Conservation (phyloP, 306 rosid species). For the Arachis stenosperma region DNA sequence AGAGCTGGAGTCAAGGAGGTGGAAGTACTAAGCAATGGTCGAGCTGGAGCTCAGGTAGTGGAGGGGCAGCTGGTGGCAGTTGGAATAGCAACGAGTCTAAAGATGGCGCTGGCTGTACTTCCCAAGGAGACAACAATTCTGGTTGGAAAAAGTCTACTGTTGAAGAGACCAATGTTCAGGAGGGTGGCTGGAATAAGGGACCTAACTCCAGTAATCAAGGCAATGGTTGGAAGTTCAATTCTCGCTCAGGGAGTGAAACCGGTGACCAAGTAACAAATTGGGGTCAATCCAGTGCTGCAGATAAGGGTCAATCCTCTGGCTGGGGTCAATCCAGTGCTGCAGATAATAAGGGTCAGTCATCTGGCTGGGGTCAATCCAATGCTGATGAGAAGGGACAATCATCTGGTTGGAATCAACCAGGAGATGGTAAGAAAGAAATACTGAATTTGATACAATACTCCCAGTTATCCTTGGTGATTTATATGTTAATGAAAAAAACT, state of each 20-base stretch:
- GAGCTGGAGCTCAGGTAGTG: slow-evolving; percentile 38
- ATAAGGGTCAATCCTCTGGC: not conserved
- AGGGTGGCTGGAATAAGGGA: slow-evolving; percentile 40
- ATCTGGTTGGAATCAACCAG: slow-evolving; percentile 46
- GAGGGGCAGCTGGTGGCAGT: slow-evolving; percentile 26
- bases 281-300: slow-evolving; percentile 46
- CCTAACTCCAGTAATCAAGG: slow-evolving; percentile 39
- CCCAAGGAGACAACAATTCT: slow-evolving; percentile 33
- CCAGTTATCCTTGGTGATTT: not conserved
- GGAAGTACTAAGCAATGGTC: slow-evolving; percentile 43
- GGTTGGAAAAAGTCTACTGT: slow-evolving; percentile 40
- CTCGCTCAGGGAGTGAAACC: slow-evolving; percentile 26
- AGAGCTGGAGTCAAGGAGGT: slow-evolving; percentile 45
- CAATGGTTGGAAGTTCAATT: slow-evolving; percentile 26
- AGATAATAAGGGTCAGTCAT: slow-evolving; percentile 16
- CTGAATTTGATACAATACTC: not conserved
- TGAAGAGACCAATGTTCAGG: slow-evolving; percentile 32
- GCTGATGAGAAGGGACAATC: slow-evolving; percentile 46
- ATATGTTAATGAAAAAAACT: not conserved
- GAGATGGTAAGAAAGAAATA: slow-evolving; percentile 40
- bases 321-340: slow-evolving; percentile 45
- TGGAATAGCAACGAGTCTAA: slow-evolving; percentile 42
- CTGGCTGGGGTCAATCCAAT: slow-evolving; percentile 40
- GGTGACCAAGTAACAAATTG: slow-evolving; percentile 24
- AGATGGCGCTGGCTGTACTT: slow-evolving; percentile 40